Evolutionary conservation across 2,329 filamentous ascomycete genomes (phyloP), one percentile per base, ranked within the genome.

Genomic region (Aspergillus chevalieri): DNA sequence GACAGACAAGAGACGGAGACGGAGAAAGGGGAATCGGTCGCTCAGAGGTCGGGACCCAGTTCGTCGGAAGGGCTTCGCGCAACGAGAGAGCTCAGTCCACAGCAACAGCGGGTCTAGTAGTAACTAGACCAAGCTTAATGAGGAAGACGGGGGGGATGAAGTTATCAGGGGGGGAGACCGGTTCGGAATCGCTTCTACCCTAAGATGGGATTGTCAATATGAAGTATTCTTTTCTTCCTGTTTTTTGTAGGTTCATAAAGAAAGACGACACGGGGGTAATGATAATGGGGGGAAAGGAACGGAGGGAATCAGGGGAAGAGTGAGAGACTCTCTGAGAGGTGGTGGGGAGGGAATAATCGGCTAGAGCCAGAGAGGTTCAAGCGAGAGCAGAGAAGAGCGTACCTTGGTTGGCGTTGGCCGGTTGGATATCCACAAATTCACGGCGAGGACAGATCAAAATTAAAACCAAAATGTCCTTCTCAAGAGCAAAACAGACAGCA

Each of bases 81-180:
- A 53, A 46, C 56, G 52, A 51, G 47, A 53, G 47, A 56, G 53
- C 48, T 48, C 48, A 57, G 53, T 58, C 55, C 57, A 58, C 58
- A 58, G 58, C 53, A 57, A 56, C 54, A 49, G 59, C 59, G 58
- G 58, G 58, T 59, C 59, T 56, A 60, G 52, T 51, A 56, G 52
- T 51, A 51, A 59, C 53, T 59, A 57, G 57, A 54, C 58, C 58
- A 61, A 58, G 58, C 59, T 62, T 62, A 58, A 61, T 57, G 56
- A 48, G 49, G 55, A 51, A 44, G 49, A 45, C 43, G 42, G 41
- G 30, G 47, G 50, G 34, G 47, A 26, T 22, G 43, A 15, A 34
- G 43, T 44, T 36, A 28, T 22, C 28, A 44, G 47, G 43, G 42
- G 9, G 15, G 33, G 33, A 24, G 24, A 12, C 46, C n/a, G 52